phyloP scores from a whole-genome alignment of 2,329 filamentous ascomycete genomes.

The Camillea tinctor region DNA sequence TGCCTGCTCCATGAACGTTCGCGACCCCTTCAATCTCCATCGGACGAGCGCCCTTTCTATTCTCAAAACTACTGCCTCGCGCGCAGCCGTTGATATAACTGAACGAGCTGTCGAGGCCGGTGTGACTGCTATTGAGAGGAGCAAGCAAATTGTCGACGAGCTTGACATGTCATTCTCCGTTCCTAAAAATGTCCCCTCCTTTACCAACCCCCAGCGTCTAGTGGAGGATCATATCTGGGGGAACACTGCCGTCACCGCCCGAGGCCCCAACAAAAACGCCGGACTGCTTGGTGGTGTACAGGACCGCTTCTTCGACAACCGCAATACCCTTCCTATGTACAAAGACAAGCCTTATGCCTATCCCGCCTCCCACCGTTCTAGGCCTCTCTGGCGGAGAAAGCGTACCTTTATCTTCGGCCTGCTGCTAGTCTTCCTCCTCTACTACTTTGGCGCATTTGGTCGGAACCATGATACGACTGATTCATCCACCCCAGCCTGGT shows the following conservation, averaged over 20 bases:
- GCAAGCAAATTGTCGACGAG: constrained; percentile 35
- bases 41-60: constrained; percentile 35
- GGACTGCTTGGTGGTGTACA: constrained; percentile 54
- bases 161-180: constrained; percentile 63
- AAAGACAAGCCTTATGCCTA: constrained; percentile 95
- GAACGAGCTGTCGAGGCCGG: constrained; percentile 50
- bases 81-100: constrained; percentile 43
- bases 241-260: constrained; percentile 45
- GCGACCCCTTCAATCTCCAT: constrained; percentile 48
- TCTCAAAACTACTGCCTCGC: constrained; percentile 48
- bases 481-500: constrained; percentile 48
- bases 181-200: constrained; percentile 69
- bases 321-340: constrained; percentile 79
- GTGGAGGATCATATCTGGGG: constrained; percentile 68
- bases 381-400: constrained; percentile 63
- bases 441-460: constrained; percentile 66
- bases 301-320: constrained; percentile 63
- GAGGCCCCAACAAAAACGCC: constrained; percentile 29
- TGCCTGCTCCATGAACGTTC: constrained; percentile 38
- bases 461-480: constrained; percentile 32
- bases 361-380: constrained; percentile 56
- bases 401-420: constrained; percentile 54
- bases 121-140: constrained; percentile 45
- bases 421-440: constrained; percentile 58
- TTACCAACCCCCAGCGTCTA: constrained; percentile 62